phyloP scores from a whole-genome alignment of 2,329 filamentous ascomycete genomes.

The Sporothrix dimorphospora region DNA sequence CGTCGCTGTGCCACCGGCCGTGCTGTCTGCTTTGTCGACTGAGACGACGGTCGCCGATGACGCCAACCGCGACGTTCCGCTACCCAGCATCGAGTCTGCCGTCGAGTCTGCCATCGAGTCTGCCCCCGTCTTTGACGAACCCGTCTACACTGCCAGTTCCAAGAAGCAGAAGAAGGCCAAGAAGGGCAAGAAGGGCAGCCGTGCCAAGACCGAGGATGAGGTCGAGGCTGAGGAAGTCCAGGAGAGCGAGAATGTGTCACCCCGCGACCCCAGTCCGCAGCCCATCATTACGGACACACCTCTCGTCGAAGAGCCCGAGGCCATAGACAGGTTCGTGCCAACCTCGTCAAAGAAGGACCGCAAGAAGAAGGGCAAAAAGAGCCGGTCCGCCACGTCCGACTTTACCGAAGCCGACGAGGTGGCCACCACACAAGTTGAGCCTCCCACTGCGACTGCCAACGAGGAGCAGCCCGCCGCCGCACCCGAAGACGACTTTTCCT shows the following conservation, averaged over 20 bases:
- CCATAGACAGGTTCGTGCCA: background rate
- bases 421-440: constrained; percentile 37
- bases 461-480: background rate
- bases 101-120: background rate
- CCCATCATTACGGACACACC: constrained; percentile 5
- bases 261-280: background rate
- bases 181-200: constrained; percentile 26
- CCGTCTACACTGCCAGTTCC: background rate
- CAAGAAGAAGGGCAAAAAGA: constrained; percentile 46
- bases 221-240: background rate
- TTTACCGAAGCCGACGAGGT: constrained; percentile 45
- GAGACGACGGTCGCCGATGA: background rate
- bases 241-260: constrained; percentile 3
- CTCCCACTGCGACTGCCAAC: background rate
- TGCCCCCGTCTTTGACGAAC: background rate
- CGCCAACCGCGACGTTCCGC: background rate
- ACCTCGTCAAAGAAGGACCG: constrained; percentile 42
- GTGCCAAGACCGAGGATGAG: constrained; percentile 14
- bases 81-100: background rate
- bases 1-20: background rate
- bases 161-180: constrained; percentile 15
- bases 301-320: constrained; percentile 22
- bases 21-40: background rate
- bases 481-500: constrained; percentile 41
- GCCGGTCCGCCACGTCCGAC: constrained; percentile 48